Evolutionary conservation across 805 yeast species (phyloP).

Genomic region (Candida odintsovae): DNA sequence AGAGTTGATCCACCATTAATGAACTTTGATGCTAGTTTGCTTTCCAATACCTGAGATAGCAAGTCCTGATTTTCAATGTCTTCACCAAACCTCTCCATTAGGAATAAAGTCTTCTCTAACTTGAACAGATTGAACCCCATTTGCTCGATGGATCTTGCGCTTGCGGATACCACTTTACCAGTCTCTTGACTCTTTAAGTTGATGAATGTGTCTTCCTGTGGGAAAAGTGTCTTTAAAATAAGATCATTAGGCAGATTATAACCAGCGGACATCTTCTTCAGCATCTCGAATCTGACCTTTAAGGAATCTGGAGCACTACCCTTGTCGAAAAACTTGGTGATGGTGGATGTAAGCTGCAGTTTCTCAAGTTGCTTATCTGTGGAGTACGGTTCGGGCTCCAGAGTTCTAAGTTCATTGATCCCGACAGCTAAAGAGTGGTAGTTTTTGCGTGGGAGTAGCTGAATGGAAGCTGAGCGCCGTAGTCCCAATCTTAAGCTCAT

Average conservation of each 20-base stretch:
- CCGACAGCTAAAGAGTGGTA: neutral
- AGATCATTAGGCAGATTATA: conserved; percentile 12
- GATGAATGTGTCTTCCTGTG: conserved; percentile 5
- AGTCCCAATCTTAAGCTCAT: neutral
- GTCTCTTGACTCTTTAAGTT: neutral
- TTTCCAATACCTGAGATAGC: neutral
- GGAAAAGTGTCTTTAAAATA: conserved; percentile 6
- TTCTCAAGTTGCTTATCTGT: neutral
- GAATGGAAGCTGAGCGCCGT: neutral
- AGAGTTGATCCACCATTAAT: neutral
- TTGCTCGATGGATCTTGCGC: conserved; percentile 4
- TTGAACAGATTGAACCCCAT: conserved; percentile 7
- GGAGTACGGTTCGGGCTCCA: neutral
- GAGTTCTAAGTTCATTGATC: neutral
- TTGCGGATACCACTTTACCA: neutral
- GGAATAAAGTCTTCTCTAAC: conserved; percentile 8
- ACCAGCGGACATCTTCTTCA: conserved; percentile 1
- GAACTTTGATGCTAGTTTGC: conserved; percentile 1
- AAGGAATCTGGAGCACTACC: neutral
- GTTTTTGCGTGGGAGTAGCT: neutral
- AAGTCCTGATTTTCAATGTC: neutral
- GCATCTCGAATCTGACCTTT: neutral
- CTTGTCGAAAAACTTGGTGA: neutral
- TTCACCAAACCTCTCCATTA: conserved; percentile 4
- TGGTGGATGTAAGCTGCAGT: neutral